Conservation (phyloP, 139 green algal species). For the Mesotaenium endlicherianum region DNA sequence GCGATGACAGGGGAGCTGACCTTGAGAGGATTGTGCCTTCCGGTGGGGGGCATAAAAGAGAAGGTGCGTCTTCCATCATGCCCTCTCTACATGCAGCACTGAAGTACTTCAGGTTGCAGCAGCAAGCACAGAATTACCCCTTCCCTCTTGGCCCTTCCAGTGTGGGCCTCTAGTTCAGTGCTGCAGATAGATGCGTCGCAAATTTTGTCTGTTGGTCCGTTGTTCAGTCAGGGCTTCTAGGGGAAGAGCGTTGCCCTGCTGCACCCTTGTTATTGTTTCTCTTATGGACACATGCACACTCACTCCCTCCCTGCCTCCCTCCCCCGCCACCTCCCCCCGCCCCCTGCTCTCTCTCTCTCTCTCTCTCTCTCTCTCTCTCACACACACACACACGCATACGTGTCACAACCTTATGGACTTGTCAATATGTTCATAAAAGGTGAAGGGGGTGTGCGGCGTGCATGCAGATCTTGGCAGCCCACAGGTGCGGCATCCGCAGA, state of each 20-base stretch:
- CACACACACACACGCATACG: too few species aligned
- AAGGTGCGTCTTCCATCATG: conserved; percentile 8
- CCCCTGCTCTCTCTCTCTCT: not conserved
- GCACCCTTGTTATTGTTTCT: not conserved
- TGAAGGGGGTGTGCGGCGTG: too few species aligned
- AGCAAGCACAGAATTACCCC: too few species aligned
- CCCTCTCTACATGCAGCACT: not conserved
- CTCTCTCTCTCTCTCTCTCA: too few species aligned
- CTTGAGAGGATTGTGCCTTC: conserved; percentile 66
- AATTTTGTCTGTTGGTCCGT: too few species aligned
- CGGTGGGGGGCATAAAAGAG: conserved; percentile 63
- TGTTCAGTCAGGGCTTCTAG: not conserved
- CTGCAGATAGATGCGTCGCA: too few species aligned
- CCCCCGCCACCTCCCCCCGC: not conserved
- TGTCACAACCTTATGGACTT: not conserved
- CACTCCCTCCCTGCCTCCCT: not conserved
- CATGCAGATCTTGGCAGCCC: conserved; percentile 48
- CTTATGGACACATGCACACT: not conserved
- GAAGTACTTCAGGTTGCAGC: too few species aligned
- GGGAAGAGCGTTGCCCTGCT: not conserved
- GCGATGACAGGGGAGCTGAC: conserved; percentile 66
- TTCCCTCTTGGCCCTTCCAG: too few species aligned
- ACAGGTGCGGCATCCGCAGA: conserved; percentile 54
- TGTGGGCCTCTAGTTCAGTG: too few species aligned
- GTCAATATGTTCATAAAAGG: too few species aligned